phyloP scores from a whole-genome alignment of 148 eudicot species.

The Drosera capensis region DNA sequence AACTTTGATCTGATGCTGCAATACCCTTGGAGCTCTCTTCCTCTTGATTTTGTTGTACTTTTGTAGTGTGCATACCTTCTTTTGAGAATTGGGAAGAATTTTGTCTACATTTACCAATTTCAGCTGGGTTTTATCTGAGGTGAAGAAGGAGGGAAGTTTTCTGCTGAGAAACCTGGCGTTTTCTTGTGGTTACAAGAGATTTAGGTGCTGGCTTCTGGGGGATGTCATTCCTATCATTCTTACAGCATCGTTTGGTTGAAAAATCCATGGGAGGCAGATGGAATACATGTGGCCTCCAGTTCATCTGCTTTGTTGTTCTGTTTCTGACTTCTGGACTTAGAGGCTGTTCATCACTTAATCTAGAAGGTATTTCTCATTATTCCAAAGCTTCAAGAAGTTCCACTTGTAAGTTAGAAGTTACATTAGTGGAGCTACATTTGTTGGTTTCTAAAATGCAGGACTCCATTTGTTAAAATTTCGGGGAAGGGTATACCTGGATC shows the following conservation, averaged over 20 bases:
- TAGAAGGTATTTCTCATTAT: conserved; percentile 45
- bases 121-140: conserved; percentile 31
- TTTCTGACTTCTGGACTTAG: conserved; percentile 32
- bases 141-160: conserved; percentile 18
- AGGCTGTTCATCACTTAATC: conserved; percentile 47
- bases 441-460: conserved; percentile 31
- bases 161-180: conserved; percentile 46
- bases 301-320: conserved; percentile 34
- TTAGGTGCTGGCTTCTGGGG: conserved; percentile 36
- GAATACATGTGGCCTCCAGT: conserved; percentile 28
- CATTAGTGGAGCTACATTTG: neutral
- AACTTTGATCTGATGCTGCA: conserved; percentile 18
- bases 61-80: conserved; percentile 13
- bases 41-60: conserved; percentile 10
- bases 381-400: neutral
- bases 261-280: conserved; percentile 68
- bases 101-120: conserved; percentile 8
- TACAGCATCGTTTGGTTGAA: conserved; percentile 20
- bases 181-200: conserved; percentile 15
- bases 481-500: conserved; percentile 39
- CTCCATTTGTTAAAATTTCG: conserved; percentile 48
- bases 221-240: conserved; percentile 29
- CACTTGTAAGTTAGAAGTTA: neutral
- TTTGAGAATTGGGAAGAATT: neutral
- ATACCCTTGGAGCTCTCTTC: conserved; percentile 16